These are phyloP conservation scores for Cephaloascus albidus DNA, from an alignment of 805 yeast species.

Conservation along the genomic window DNA sequence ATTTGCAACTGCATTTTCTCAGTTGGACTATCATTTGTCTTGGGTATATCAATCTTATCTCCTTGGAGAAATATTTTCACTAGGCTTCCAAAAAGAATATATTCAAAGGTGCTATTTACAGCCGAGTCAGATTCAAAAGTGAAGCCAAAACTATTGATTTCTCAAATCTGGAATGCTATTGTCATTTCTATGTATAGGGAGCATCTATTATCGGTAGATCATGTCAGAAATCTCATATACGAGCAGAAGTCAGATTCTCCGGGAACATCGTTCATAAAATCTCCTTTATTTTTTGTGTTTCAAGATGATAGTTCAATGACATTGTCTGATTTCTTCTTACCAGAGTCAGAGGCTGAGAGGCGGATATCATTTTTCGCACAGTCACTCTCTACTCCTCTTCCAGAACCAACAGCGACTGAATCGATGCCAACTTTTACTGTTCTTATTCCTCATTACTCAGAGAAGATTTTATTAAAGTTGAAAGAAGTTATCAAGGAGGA, in stretches of 20 bases:
- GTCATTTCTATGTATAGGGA: slow-evolving; percentile 46
- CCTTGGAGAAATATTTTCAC: slow-evolving; percentile 52
- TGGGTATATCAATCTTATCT: slow-evolving; percentile 46
- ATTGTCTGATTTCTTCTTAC: slow-evolving; percentile 27
- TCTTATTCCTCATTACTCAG: slow-evolving; percentile 42
- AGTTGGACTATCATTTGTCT: slow-evolving; percentile 35
- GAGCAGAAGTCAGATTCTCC: slow-evolving; percentile 14
- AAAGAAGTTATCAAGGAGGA: slow-evolving; percentile 38
- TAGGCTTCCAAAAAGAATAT: slow-evolving; percentile 39
- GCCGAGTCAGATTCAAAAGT: slow-evolving; percentile 15
- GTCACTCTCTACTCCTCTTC: slow-evolving; percentile 36
- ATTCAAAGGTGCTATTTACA: slow-evolving; percentile 32
- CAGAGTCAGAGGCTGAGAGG: slow-evolving; percentile 41
- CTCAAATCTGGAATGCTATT: slow-evolving; percentile 48
- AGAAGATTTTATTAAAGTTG: slow-evolving; percentile 33
- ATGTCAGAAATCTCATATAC: slow-evolving; percentile 25
- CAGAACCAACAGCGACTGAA: slow-evolving; percentile 36
- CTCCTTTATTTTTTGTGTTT: slow-evolving; percentile 37
- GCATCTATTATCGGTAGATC: slow-evolving; percentile 41
- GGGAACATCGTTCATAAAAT: slow-evolving; percentile 17
- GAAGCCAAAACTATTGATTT: slow-evolving; percentile 24
- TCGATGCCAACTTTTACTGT: slow-evolving; percentile 45
- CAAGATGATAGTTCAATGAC: slow-evolving; percentile 37
- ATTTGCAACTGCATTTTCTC: slow-evolving; percentile 46
- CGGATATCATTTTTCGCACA: slow-evolving; percentile 46